phyloP scores from a whole-genome alignment of 805 yeast species.

The Metschnikowia similis region DNA sequence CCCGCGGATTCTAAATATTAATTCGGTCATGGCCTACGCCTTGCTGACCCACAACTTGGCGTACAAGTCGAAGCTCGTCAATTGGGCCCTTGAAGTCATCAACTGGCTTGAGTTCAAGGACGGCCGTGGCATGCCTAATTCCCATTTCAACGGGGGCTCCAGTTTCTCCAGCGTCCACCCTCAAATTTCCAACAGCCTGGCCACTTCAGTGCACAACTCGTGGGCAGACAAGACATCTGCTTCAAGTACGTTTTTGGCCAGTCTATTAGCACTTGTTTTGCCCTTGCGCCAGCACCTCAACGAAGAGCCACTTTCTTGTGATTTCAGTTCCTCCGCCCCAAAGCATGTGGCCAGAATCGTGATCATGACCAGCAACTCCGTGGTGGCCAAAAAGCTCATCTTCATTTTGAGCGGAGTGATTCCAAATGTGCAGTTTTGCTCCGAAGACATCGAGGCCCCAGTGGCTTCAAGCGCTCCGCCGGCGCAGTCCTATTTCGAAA shows the following conservation, averaged over 20 bases:
- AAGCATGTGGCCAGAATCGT: slow-evolving; percentile 45
- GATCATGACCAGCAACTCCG: slow-evolving; percentile 55
- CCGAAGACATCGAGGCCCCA: neutral
- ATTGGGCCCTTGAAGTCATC: slow-evolving; percentile 50
- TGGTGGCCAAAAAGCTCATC: slow-evolving; percentile 55
- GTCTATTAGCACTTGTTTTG: slow-evolving; percentile 42
- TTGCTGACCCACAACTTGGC: slow-evolving; percentile 13
- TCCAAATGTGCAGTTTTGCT: slow-evolving; percentile 26
- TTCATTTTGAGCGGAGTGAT: slow-evolving; percentile 51
- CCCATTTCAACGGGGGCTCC: slow-evolving; percentile 5
- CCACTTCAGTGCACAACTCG: neutral
- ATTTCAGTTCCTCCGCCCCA: slow-evolving; percentile 16
- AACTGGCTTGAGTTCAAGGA: slow-evolving; percentile 57
- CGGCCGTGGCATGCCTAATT: slow-evolving; percentile 22
- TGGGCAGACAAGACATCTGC: slow-evolving; percentile 5
- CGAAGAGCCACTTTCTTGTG: slow-evolving; percentile 29
- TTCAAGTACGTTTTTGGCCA: slow-evolving; percentile 41
- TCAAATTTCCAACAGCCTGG: slow-evolving; percentile 6
- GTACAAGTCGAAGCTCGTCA: slow-evolving; percentile 36
- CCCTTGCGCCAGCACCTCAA: slow-evolving; percentile 37
- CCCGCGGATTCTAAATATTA: slow-evolving; percentile 43
- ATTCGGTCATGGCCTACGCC: slow-evolving; percentile 31
- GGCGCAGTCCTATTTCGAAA: neutral
- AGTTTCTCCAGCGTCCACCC: slow-evolving; percentile 7
- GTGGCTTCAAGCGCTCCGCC: neutral